Conservation (phyloP, 805 yeast genomes). For the Wickerhamomyces silvicola region DNA sequence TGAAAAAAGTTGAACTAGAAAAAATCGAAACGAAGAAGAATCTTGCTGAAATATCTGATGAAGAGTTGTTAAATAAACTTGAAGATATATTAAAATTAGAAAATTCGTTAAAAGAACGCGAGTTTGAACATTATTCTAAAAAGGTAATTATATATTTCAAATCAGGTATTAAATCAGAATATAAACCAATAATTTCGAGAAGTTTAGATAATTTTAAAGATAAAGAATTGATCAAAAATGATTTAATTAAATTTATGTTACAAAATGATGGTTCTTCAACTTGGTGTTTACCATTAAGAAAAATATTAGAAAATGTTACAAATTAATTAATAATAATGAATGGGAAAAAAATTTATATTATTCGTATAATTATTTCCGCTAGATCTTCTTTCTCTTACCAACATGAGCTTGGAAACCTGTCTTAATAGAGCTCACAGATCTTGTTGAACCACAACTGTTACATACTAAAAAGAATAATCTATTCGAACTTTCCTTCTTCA, state of each 20-base stretch:
- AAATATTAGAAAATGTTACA: slow-evolving; percentile 36
- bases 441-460: slow-evolving; percentile 95
- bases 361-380: too few relatives aligned
- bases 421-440: slow-evolving; percentile 95
- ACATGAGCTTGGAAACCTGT: slow-evolving; percentile 99
- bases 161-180: slow-evolving; percentile 22
- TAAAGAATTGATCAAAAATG: slow-evolving; percentile 26
- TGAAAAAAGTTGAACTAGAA: too few relatives aligned
- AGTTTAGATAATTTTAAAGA: slow-evolving; percentile 20
- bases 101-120: slow-evolving; percentile 32
- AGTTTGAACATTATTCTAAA: slow-evolving; percentile 35
- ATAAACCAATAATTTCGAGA: slow-evolving; percentile 22
- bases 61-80: slow-evolving; percentile 18
- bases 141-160: slow-evolving; percentile 30
- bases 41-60: slow-evolving; percentile 5
- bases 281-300: slow-evolving; percentile 67
- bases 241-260: slow-evolving; percentile 47
- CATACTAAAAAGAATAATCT: slow-evolving; percentile 97
- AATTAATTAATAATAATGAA: neutral
- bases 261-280: slow-evolving; percentile 46
- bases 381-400: slow-evolving; percentile 83
- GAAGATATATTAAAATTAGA: slow-evolving; percentile 21
- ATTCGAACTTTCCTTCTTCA: slow-evolving; percentile 92
- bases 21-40: slow-evolving; percentile 3
- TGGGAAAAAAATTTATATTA: neutral